Base-by-base conservation (phyloP, 2,329 filamentous ascomycete species). In the Claviceps pazoutovae region DNA sequence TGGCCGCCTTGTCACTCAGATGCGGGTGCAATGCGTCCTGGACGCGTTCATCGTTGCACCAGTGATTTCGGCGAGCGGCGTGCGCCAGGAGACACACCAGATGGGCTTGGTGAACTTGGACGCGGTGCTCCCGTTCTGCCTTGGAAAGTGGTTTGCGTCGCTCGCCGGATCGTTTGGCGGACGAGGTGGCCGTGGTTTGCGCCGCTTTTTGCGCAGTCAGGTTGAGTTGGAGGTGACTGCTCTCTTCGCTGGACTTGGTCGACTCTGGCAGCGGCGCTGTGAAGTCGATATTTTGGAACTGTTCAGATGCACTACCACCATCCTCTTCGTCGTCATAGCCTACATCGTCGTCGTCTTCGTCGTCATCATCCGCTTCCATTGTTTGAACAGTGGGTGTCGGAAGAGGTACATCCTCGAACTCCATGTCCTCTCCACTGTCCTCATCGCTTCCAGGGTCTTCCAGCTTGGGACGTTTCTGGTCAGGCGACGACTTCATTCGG, bases 91-190 rank as follows among this genome's bases (percentile, higher is more conserved):
- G 74, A 63, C 88, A 95, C 14, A 96, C 70, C 0, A 97, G 57
- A 67, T 98, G 90, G 55, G 82, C 73, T 66, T 91, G 95, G 66
- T 98, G 93, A n/a, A 89, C 74, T 49, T 88, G 78, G 34, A 93
- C 64, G 19, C 90, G 80, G 14, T 64, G 69, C 44, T 68, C 67
- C 55, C 71, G 76, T 58, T 83, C 79, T 19, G 72, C 72, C 55
- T 71, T 76, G 23, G 66, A 77, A 3, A 80, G 67, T 2, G 74
- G 72, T 59, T 74, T 81, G 49, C 74, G 72, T 46, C 74, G 68
- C 23, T 74, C 69, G 0, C 55, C 60, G 1, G 55, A 55, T 41
- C 61, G 62, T 48, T 65, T 68, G 44, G 56, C 42, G 48, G 62
- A 51, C 21, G 63, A 58, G 43, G 59, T 58, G 2, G 66, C 64